These are phyloP conservation scores for Botrytis fragariae DNA, from an alignment of 2,329 filamentous ascomycete species.

Conservation along the genomic window DNA sequence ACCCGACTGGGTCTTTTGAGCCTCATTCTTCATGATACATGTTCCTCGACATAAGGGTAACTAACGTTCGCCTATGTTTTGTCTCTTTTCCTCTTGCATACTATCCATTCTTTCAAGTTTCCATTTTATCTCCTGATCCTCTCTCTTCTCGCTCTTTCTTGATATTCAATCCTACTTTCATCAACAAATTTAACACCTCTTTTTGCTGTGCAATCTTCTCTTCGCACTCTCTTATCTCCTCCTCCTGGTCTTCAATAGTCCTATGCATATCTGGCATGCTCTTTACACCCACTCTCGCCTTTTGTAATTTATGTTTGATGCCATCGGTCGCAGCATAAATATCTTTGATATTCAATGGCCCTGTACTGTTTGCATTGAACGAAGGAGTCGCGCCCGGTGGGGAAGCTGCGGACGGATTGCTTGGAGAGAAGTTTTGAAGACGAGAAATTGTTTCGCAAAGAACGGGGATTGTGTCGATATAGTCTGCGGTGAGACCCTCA, in stretches of 20 bases:
- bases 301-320: constrained; percentile 80
- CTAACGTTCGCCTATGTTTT: not conserved
- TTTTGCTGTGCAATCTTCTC: constrained; percentile 61
- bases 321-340: constrained; percentile 74
- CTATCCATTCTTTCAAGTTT: constrained; percentile 10
- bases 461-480: constrained; percentile 81
- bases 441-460: constrained; percentile 75
- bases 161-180: constrained; percentile 48
- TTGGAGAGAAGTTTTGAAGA: constrained; percentile 54
- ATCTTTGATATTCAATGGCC: constrained; percentile 57
- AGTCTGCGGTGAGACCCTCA: constrained; percentile 71
- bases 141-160: constrained; percentile 39
- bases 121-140: constrained; percentile 16
- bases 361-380: constrained; percentile 38
- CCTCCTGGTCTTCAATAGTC: constrained; percentile 64
- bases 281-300: constrained; percentile 65
- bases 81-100: not conserved
- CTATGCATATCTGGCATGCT: constrained; percentile 69
- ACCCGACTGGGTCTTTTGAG: not conserved
- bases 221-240: constrained; percentile 67
- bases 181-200: constrained; percentile 53
- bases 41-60: not conserved
- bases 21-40: not conserved
- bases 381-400: constrained; percentile 37
- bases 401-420: constrained; percentile 36